Percentiles rank a stretch among this genome's conserved stretches.
These are phyloP conservation scores for Hemisphaericaspora xylofermentans DNA, from an alignment of 1,139 yeast genomes.

Conservation along the genomic window DNA sequence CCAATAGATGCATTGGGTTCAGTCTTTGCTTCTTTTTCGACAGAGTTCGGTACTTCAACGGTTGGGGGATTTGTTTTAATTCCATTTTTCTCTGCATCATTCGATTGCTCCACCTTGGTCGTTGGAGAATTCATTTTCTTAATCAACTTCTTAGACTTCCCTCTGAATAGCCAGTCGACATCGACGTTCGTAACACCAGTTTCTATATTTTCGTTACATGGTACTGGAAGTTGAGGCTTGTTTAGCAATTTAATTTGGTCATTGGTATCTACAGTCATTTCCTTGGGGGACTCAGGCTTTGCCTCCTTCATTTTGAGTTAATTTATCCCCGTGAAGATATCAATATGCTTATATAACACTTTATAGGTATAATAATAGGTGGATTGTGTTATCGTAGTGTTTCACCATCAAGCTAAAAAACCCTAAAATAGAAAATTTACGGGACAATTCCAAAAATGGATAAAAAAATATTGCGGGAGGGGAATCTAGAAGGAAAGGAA, in stretches of 20 bases:
- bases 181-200: conserved; percentile 69
- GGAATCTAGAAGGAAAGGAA: background rate
- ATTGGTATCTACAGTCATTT: background rate
- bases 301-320: background rate
- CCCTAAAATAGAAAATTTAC: background rate
- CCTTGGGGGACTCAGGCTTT: background rate
- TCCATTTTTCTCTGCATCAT: conserved; percentile 11
- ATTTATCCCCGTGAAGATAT: background rate
- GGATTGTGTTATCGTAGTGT: background rate
- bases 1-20: background rate
- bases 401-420: background rate
- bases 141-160: conserved; percentile 56
- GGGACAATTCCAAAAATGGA: background rate
- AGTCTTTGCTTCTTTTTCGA: background rate
- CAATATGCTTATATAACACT: background rate
- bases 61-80: too few species aligned
- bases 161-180: conserved; percentile 75
- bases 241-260: background rate
- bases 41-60: conserved; percentile 4
- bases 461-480: background rate
- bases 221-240: conserved; percentile 6
- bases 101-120: conserved; percentile 6
- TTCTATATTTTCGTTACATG: conserved; percentile 20
- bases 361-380: background rate
- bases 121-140: conserved; percentile 27